Base-by-base conservation (phyloP, 108 stramenopile species). In the Thalassiosira profunda region DNA sequence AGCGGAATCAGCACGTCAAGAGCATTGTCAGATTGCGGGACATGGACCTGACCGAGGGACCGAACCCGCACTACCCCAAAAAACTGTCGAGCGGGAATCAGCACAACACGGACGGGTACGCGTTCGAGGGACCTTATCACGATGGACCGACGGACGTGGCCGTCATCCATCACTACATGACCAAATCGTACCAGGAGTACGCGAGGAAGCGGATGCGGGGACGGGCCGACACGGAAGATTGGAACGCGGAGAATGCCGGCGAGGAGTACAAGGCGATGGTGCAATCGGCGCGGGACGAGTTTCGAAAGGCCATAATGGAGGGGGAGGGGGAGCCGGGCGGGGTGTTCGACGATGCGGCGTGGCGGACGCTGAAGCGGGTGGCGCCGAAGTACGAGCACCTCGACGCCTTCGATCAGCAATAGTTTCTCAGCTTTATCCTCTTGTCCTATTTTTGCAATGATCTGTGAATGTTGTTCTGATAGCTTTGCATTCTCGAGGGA, bases 121-220 rank as follows among this genome's bases (percentile, higher is more conserved):
- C 31, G 14, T 33, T 70, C 12, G 58, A 70, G 30, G 8, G 38
- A 11, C 20, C 46, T 5, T 34, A 17, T 23, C 18, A 66, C 2
- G 8, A 58, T 66, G 72, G 72, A 21, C 72, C 65, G 0, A 23
- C 30, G 11, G 64, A 74, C 58, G 37, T 70, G 8, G 68, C 67
- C 12, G 44, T 59, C 15, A 17, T 77, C 9, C 44, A 63, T 77
- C 76, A 77, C 37, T 70, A 63, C 34, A 23, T 56, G 5, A 34
- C 52, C 6, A 77, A 77, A 54, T 77, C 76, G 2, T 37, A 38
- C 11, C 62, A 55, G 21, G 76, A 77, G 46, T 77, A 63, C 29
- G 23, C 49, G 3, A 30, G 43, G 14, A 60, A 57, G 35, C 18
- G 68, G 8, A 5, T 14, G 33, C 41, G 76, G 35, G 76, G 76